Evolutionary conservation across 495 filamentous ascomycete genomes (phyloP).

Genomic region (Penicillium paxilli): DNA sequence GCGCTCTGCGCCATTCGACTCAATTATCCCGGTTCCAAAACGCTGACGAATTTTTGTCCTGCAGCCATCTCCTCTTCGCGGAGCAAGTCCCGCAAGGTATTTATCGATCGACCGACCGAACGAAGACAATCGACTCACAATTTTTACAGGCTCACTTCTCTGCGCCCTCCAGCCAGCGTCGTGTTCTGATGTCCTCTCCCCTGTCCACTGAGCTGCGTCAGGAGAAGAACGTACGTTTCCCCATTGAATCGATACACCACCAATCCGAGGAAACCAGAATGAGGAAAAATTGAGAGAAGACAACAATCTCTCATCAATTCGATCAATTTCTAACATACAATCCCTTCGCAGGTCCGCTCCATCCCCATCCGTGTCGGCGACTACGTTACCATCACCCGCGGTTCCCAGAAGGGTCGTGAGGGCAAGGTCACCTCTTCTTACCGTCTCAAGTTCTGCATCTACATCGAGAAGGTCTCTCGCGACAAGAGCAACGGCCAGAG

Average conservation of each 20-base stretch:
- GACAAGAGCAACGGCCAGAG: slow-evolving; percentile 94
- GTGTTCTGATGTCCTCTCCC: slow-evolving; percentile 90
- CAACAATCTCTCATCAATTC: not conserved
- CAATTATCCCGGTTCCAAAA: slow-evolving; percentile 1
- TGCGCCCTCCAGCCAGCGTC: slow-evolving; percentile 87
- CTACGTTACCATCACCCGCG: slow-evolving; percentile 86
- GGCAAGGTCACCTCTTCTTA: slow-evolving; percentile 92
- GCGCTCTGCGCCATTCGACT: slow-evolving; percentile 26
- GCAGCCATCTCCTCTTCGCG: slow-evolving; percentile 77
- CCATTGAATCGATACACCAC: not conserved
- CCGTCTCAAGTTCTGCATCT: slow-evolving; percentile 94
- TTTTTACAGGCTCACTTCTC: slow-evolving; percentile 70
- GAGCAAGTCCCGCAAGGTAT: slow-evolving; percentile 87
- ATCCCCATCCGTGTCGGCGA: slow-evolving; percentile 99
- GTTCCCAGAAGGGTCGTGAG: slow-evolving; percentile 90
- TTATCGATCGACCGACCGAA: slow-evolving; percentile 1
- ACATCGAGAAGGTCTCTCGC: slow-evolving; percentile 86
- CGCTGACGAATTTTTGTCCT: slow-evolving; percentile 25
- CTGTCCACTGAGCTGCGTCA: slow-evolving; percentile 93
- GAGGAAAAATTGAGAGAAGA: not conserved
- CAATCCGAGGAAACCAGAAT: too few relatives aligned
- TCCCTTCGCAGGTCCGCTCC: slow-evolving; percentile 71
- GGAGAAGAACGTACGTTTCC: slow-evolving; percentile 82
- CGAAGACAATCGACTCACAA: slow-evolving; percentile 3
- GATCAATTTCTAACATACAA: slow-evolving; percentile 13